Evolutionary conservation across 2,329 filamentous ascomycete species (phyloP).

Genomic region (Fusarium burgessii): DNA sequence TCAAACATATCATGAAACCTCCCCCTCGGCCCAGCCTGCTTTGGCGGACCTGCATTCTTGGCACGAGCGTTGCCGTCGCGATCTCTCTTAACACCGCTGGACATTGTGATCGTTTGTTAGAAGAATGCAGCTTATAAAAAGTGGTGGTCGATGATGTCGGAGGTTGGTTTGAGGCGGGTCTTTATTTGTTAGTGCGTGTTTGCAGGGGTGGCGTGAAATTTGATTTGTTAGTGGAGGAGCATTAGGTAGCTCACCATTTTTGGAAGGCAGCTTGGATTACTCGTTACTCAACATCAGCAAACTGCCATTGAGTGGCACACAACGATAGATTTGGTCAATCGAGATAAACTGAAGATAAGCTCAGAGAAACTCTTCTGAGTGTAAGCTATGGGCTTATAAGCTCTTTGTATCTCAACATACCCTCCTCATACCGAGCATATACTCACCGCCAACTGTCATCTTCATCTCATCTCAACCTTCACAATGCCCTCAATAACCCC

Average conservation of each 20-base stretch:
- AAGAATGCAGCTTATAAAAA: constrained; percentile 1
- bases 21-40: constrained; percentile 51
- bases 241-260: constrained; percentile 29
- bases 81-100: constrained; percentile 30
- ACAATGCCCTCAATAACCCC: constrained; percentile 41
- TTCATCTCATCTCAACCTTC: constrained; percentile 27
- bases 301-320: constrained; percentile 27
- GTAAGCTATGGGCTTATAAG: constrained; percentile 30
- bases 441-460: constrained; percentile 46
- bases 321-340: constrained; percentile 11
- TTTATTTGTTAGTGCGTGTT: constrained; percentile 36
- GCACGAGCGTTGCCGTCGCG: constrained; percentile 61
- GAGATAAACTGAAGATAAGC: not conserved
- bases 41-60: constrained; percentile 50
- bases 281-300: constrained; percentile 22
- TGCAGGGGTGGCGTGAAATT: constrained; percentile 44
- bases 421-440: constrained; percentile 15
- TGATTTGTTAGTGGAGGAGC: constrained; percentile 29
- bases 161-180: constrained; percentile 38
- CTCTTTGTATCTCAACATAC: not conserved
- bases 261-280: constrained; percentile 20
- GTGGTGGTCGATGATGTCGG: constrained; percentile 35
- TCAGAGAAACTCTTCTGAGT: not conserved
- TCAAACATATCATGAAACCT: constrained; percentile 83
- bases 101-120: constrained; percentile 14